Evolutionary conservation across 306 rosid genomes (phyloP).

Genomic region (Cucumis sativus): DNA sequence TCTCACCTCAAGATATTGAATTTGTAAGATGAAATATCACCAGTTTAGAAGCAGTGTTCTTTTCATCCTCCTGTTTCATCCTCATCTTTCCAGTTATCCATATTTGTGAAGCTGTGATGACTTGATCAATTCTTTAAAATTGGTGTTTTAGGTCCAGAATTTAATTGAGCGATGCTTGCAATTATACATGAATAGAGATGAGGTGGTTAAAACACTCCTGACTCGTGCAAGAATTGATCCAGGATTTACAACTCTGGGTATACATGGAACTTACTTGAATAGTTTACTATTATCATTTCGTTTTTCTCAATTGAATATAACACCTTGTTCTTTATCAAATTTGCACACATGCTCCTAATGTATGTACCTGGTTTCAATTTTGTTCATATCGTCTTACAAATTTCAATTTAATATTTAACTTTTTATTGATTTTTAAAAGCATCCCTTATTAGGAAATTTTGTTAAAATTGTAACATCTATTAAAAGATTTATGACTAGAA

Average conservation of each 20-base stretch:
- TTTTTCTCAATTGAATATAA: background rate
- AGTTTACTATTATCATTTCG: background rate
- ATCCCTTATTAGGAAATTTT: background rate
- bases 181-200: conserved; percentile 87
- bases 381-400: background rate
- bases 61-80: background rate
- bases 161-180: conserved; percentile 89
- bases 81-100: background rate
- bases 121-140: background rate
- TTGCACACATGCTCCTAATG: background rate
- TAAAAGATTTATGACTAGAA: background rate
- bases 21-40: conserved; percentile 42
- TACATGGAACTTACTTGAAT: conserved; percentile 8
- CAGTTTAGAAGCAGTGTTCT: background rate
- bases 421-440: background rate
- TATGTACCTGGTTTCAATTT: background rate
- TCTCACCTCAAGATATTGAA: conserved; percentile 88
- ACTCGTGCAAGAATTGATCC: conserved; percentile 97
- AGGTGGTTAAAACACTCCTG: conserved; percentile 87
- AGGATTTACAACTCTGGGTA: conserved; percentile 90
- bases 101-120: background rate
- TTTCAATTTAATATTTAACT: background rate
- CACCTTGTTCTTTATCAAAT: background rate
- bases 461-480: background rate
- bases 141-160: conserved; percentile 58